Conservation (phyloP, 176 grass and related monocot species). For the Oryza brachyantha region DNA sequence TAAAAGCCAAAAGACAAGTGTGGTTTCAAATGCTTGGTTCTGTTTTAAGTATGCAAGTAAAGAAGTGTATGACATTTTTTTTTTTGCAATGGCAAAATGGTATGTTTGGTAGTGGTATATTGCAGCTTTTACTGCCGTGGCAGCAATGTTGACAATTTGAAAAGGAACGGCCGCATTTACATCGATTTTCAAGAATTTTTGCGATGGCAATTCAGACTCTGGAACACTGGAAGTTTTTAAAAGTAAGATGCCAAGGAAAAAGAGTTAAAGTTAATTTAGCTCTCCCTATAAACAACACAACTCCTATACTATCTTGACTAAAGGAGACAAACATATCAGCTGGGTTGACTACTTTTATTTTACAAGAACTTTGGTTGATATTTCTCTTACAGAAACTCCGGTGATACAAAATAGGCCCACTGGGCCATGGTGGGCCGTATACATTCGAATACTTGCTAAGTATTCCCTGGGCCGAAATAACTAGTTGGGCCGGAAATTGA, state of each 20-base stretch:
- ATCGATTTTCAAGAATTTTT: background rate
- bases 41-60: too few species aligned
- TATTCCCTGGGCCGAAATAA: background rate
- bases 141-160: background rate
- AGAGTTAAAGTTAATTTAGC: background rate
- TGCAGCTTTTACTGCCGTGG: background rate
- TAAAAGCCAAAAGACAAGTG: too few species aligned
- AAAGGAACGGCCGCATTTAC: background rate
- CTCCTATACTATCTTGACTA: background rate
- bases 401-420: too few species aligned
- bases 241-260: too few species aligned
- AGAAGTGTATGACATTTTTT: too few species aligned
- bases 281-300: background rate
- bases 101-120: background rate
- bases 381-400: background rate
- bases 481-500: background rate
- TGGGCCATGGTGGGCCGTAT: background rate
- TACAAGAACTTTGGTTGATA: background rate
- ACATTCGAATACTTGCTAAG: background rate
- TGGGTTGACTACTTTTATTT: background rate
- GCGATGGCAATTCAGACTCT: background rate
- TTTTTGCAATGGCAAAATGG: too few species aligned
- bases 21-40: background rate
- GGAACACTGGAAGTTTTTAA: too few species aligned
- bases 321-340: background rate